Conservation (phyloP, 2,329 filamentous ascomycete species). For the Septoria petroselini region DNA sequence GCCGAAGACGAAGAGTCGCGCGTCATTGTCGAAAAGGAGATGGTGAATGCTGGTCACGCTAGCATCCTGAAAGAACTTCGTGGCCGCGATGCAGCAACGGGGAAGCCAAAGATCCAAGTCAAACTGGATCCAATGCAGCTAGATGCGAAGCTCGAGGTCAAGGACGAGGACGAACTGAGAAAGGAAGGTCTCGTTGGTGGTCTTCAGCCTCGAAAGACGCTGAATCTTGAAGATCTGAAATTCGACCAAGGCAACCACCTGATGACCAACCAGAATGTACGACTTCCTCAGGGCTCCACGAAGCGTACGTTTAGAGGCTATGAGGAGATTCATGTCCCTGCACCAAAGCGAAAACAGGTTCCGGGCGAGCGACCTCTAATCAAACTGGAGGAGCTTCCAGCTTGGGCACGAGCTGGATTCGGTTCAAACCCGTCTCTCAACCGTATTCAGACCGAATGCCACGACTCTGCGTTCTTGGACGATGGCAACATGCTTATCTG, state of each 20-base stretch:
- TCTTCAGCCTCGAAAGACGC: constrained; percentile 77
- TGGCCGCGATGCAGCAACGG: constrained; percentile 62
- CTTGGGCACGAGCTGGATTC: constrained; percentile 87
- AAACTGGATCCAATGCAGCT: constrained; percentile 85
- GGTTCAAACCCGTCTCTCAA: constrained; percentile 84
- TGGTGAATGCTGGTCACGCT: constrained; percentile 81
- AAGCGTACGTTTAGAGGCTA: constrained; percentile 97
- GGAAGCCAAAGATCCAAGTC: constrained; percentile 68
- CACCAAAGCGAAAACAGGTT: constrained; percentile 82
- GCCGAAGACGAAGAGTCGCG: constrained; percentile 73
- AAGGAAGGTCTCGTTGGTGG: constrained; percentile 74
- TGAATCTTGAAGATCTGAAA: constrained; percentile 92
- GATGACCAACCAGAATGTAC: constrained; percentile 98
- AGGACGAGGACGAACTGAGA: constrained; percentile 54
- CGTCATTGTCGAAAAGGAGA: constrained; percentile 78
- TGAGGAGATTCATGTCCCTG: constrained; percentile 94
- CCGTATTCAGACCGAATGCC: constrained; percentile 93
- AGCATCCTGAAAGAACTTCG: constrained; percentile 84
- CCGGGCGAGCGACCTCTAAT: constrained; percentile 72
- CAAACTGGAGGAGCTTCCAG: constrained; percentile 81
- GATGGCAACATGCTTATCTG: constrained; percentile 98
- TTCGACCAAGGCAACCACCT: constrained; percentile 98
- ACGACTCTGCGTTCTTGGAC: constrained; percentile 81
- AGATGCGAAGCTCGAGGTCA: constrained; percentile 46
- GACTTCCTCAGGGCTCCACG: constrained; percentile 87